Conservation (phyloP, 176 grass and related monocot species). For the Rhynchospora tenuis region DNA sequence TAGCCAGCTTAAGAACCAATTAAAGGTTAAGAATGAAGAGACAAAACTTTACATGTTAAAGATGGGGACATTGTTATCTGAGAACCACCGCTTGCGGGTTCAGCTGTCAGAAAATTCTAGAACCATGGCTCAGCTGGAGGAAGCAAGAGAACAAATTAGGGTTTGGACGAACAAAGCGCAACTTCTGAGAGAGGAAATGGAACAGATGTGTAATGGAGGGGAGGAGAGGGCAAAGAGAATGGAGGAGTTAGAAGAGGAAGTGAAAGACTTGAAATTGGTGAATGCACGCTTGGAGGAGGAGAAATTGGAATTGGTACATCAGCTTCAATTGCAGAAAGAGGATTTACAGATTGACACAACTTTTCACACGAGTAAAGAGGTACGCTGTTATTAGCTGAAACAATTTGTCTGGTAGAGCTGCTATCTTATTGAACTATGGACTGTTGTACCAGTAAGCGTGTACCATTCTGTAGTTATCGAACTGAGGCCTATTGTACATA, state of each 20-base stretch:
- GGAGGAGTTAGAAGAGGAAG: slow-evolving; percentile 55
- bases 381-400: slow-evolving; percentile 33
- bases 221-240: slow-evolving; percentile 42
- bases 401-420: slow-evolving; percentile 24
- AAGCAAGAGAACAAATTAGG: slow-evolving; percentile 46
- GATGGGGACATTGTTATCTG: slow-evolving; percentile 67
- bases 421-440: slow-evolving; percentile 8
- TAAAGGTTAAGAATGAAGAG: slow-evolving; percentile 71
- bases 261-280: slow-evolving; percentile 37
- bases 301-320: slow-evolving; percentile 52
- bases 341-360: slow-evolving; percentile 39
- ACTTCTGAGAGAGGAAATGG: slow-evolving; percentile 38
- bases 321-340: slow-evolving; percentile 36
- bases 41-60: slow-evolving; percentile 68
- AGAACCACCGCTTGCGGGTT: slow-evolving; percentile 57
- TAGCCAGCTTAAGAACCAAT: slow-evolving; percentile 77
- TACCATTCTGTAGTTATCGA: background rate
- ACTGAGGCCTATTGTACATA: slow-evolving; percentile 2
- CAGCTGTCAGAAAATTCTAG: slow-evolving; percentile 48
- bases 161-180: slow-evolving; percentile 50
- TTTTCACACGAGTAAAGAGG: slow-evolving; percentile 49
- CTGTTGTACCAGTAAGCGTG: slow-evolving; percentile 4
- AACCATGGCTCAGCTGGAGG: slow-evolving; percentile 47
- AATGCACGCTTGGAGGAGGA: slow-evolving; percentile 61
- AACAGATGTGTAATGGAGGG: slow-evolving; percentile 28